Base-by-base conservation (phyloP, 768 basidiomycete genomes). In the Lentinula detonsa region DNA sequence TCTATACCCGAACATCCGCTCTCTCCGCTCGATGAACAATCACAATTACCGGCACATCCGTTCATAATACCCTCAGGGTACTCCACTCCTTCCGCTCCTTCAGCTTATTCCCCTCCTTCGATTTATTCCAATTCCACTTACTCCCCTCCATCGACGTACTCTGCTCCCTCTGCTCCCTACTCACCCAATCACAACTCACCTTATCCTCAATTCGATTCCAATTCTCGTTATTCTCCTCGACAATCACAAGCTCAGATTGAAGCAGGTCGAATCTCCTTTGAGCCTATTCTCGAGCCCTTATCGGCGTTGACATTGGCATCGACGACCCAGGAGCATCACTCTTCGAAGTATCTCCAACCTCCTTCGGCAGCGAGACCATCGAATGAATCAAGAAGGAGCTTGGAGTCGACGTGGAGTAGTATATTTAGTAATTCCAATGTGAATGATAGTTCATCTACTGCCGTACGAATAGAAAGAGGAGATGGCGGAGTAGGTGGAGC, bases 261-360 rank as follows among this genome's bases (percentile, higher is more conserved):
- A 28, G 28, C 28, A 28, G 82, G 76, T 9, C 76, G 71, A 35
- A 63, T 85, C 33, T 84, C 85, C 1, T 87, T 88, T 63, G 83
- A 87, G 61, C 87, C 86, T 16, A 64, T 74, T 18, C 70, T 80
- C 9, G 79, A 83, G 61, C 74, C 77, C 5, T 11, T 13, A 21
- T 51, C 50, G 16, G 13, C 1, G 7, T 33, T 11, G 11, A 7
- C 15, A n/a, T 13, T 15, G 13, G 15, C 3, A 39, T 6, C 37
- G 37, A 39, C 37, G 9, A 6, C 37, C 9, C 37, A 39, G 37
- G 37, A 39, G 5, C 37, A 8, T 39, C 37, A 8, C 13, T 13
- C 37, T 8, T 39, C 37, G 0, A 39, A 6, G 5, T 39, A 39
- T 18, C 45, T 46, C 45, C n/a, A 46, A 23, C 45, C 45, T 23